Percentiles rank a stretch among this genome's conserved stretches.
Evolutionary conservation across 164 flowering plant species (phyloP).

Genomic region (Liriodendron chinense): DNA sequence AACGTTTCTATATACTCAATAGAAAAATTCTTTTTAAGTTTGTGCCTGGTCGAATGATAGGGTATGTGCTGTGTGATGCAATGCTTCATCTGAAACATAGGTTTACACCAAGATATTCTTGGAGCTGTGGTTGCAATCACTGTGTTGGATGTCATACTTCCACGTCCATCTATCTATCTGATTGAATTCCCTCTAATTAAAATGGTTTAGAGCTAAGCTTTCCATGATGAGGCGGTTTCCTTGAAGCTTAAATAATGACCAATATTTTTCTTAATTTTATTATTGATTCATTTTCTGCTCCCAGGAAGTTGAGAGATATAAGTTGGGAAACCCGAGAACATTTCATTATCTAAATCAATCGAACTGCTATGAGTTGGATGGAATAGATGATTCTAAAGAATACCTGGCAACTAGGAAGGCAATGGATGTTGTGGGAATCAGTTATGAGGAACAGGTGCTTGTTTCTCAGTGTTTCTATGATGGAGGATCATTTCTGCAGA

Average conservation of each 20-base stretch:
- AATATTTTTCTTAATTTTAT: neutral
- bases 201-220: neutral
- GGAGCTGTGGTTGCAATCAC: neutral
- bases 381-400: conserved; percentile 69
- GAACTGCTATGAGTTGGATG: conserved; percentile 71
- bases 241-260: neutral
- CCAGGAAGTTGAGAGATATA: conserved; percentile 67
- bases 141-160: neutral
- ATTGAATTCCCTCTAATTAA: neutral
- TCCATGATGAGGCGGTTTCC: neutral
- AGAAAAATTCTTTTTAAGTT: neutral
- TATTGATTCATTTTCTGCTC: neutral
- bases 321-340: conserved; percentile 63
- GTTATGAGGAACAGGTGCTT: conserved; percentile 67
- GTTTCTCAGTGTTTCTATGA: neutral
- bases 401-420: conserved; percentile 78
- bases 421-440: conserved; percentile 83
- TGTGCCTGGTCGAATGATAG: too few relatives aligned
- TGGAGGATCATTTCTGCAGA: neutral
- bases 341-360: conserved; percentile 89
- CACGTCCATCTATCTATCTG: neutral
- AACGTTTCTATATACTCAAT: neutral
- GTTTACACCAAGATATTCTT: neutral
- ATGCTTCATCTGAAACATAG: neutral
- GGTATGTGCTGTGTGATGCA: too few relatives aligned